Base-by-base conservation (phyloP, 768 basidiomycete genomes). In the Roridomyces roridus region DNA sequence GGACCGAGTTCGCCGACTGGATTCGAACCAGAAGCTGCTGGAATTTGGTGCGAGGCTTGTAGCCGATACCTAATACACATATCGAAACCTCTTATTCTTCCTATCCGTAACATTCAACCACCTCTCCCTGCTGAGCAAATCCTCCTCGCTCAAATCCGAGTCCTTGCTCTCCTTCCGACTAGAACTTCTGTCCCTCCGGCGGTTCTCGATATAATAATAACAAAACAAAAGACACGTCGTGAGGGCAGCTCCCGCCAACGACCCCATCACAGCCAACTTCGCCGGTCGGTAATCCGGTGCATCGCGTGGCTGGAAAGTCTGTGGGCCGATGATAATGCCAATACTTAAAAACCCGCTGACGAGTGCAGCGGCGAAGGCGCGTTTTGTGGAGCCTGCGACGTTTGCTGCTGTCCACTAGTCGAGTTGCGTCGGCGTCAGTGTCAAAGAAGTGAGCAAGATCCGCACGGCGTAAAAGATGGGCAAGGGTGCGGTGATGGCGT, bases 41-140 rank as follows among this genome's bases (percentile, higher is more conserved):
- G n/a, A n/a, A n/a, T n/a, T n/a, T n/a, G n/a, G n/a, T n/a, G n/a
- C n/a, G n/a, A n/a, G n/a, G n/a, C n/a, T n/a, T n/a, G n/a, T n/a
- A n/a, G n/a, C n/a, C n/a, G n/a, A n/a, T n/a, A n/a, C n/a, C 47
- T 25, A 46, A 21, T 46, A 46, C 12, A 34, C 31, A 21, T 46
- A 46, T 26, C 46, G 31, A 35, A 46, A 46, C 7, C 20, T 46
- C 29, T 18, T 14, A 20, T 46, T 46, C 46, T 46, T 40, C 23
- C 39, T 50, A 40, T 50, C 48, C 26, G 46, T 50, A 18, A 50
- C 14, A 50, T 39, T 17, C 23, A 50, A 39, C 36, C 37, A 40
- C 31, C 35, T 17, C 29, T 31, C 29, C 7, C 29, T 6, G 29
- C 29, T 31, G 29, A 31, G 29, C 29, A 6, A 6, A 6, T 31